These are phyloP conservation scores for Ascoidea tarda DNA, from an alignment of 805 yeast species.

Conservation along the genomic window DNA sequence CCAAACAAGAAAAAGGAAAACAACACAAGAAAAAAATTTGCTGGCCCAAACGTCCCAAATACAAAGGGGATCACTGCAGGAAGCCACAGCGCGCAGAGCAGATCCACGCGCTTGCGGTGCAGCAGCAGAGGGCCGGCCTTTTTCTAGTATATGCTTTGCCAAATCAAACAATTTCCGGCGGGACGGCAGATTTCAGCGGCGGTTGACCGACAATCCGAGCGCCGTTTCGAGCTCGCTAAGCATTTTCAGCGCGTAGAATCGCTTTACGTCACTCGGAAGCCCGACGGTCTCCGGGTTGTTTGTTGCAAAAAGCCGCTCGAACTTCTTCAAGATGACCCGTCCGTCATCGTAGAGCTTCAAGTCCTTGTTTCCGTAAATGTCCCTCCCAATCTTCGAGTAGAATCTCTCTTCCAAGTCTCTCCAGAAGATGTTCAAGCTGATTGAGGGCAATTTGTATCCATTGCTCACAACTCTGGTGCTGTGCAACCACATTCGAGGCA, in stretches of 20 bases:
- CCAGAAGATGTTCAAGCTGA: constrained; percentile 22
- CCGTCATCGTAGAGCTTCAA: constrained; percentile 20
- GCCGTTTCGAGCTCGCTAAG: constrained; percentile 14
- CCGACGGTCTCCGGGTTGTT: constrained; percentile 1
- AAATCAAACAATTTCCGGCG: too few relatives aligned
- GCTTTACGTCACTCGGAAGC: constrained; percentile 15
- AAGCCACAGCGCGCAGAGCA: too few relatives aligned
- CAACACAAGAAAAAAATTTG: too few relatives aligned
- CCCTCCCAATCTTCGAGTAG: constrained; percentile 18
- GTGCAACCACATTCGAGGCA: constrained; percentile 25
- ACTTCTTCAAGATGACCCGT: constrained; percentile 12
- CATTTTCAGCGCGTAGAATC: constrained; percentile 17
- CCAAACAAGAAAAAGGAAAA: too few relatives aligned
- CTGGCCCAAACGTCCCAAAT: too few relatives aligned
- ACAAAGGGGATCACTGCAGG: too few relatives aligned
- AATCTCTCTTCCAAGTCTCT: constrained; percentile 14
- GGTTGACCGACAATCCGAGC: background rate
- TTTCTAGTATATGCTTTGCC: too few relatives aligned
- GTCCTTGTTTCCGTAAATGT: constrained; percentile 23
- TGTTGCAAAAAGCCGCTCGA: constrained; percentile 11
- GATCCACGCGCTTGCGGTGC: too few relatives aligned
- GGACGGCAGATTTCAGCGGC: too few relatives aligned
- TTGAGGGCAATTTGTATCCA: constrained; percentile 12
- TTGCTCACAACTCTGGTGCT: constrained; percentile 17
- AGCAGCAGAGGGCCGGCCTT: too few relatives aligned